These are phyloP conservation scores for Phytophthora sp. DNA, from an alignment of 352 stramenopile species.

Conservation along the genomic window DNA sequence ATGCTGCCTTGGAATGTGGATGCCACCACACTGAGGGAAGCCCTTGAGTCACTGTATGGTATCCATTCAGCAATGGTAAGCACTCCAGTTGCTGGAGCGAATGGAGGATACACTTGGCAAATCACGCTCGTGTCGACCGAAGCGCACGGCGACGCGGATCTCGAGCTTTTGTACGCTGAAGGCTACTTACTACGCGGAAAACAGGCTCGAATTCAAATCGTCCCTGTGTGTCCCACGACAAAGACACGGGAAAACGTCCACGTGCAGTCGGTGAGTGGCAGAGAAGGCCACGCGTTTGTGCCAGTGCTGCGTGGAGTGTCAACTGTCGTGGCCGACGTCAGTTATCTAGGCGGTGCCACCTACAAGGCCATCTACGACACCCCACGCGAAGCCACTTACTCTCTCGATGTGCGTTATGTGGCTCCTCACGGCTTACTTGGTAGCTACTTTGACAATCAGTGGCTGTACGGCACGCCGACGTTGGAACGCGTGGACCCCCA, in stretches of 20 bases:
- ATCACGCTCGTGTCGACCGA: slow-evolving; percentile 87
- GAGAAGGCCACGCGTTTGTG: slow-evolving; percentile 73
- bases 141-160: slow-evolving; percentile 33
- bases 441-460: slow-evolving; percentile 97
- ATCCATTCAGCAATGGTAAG: slow-evolving; percentile 81
- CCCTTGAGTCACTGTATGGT: slow-evolving; percentile 69
- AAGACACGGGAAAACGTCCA: slow-evolving; percentile 43
- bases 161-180: slow-evolving; percentile 82
- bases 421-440: slow-evolving; percentile 84
- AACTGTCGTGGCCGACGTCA: slow-evolving; percentile 67
- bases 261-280: slow-evolving; percentile 49
- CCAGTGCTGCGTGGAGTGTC: slow-evolving; percentile 59
- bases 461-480: slow-evolving; percentile 89
- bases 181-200: slow-evolving; percentile 72
- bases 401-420: slow-evolving; percentile 80
- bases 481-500: slow-evolving; percentile 85
- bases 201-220: slow-evolving; percentile 50
- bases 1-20: slow-evolving; percentile 78
- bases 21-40: slow-evolving; percentile 49
- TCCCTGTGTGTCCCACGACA: slow-evolving; percentile 50
- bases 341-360: slow-evolving; percentile 64
- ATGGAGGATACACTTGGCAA: slow-evolving; percentile 77
- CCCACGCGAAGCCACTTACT: slow-evolving; percentile 87
- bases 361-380: slow-evolving; percentile 92
- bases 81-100: slow-evolving; percentile 33